A percentile compares a stretch with the other conserved stretches of the same genome.
These are phyloP conservation scores for Chlamydomonas reinhardtii DNA, from an alignment of 163 green algal species.

Conservation along the genomic window DNA sequence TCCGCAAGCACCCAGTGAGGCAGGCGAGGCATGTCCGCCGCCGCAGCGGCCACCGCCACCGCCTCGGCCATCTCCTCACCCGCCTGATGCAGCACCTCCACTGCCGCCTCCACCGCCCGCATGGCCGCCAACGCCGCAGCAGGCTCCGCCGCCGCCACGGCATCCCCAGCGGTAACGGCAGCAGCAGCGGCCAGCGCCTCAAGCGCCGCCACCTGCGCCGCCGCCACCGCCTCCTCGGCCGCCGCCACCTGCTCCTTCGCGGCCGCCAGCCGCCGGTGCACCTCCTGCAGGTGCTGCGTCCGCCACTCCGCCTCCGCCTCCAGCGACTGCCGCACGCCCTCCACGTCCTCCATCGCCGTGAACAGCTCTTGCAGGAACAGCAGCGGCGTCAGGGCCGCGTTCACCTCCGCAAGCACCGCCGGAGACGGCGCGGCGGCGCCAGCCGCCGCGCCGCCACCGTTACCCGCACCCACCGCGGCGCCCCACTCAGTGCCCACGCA, in stretches of 20 bases:
- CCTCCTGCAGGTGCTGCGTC: background rate
- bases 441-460: no score
- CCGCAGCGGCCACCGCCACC: background rate
- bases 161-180: no score
- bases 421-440: background rate
- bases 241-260: background rate
- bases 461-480: background rate
- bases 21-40: no score
- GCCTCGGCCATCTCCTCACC: background rate
- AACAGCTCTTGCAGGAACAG: slow-evolving; percentile 28
- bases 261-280: background rate
- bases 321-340: background rate
- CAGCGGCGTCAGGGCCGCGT: background rate
- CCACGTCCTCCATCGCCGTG: background rate
- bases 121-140: background rate
- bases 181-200: no score
- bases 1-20: no score
- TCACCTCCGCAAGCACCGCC: background rate
- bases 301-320: slow-evolving; percentile 13
- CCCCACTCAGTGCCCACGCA: background rate
- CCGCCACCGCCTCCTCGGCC: background rate
- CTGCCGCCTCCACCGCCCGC: no score
- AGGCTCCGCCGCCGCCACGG: background rate
- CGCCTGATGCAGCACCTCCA: background rate
- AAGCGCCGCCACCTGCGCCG: background rate